Evolutionary conservation across 176 grass and related monocot genomes (phyloP), one percentile per base, ranked within the genome.

Genomic region (Aegilops speltoides): DNA sequence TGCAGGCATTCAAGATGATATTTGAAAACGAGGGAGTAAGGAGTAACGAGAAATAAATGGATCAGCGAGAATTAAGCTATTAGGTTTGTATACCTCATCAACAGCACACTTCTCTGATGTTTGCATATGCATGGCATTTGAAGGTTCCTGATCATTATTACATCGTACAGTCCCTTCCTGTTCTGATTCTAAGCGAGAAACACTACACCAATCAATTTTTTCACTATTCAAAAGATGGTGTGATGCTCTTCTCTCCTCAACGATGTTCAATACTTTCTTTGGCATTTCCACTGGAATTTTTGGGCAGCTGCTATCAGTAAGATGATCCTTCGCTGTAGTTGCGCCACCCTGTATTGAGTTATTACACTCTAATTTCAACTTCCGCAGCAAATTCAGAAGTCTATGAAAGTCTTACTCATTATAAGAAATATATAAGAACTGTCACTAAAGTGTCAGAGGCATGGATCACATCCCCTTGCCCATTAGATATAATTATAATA

Each of bases 251-350:
- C 84, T 87, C 76, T 87, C 85, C 73, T 91, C 59, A 87, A 91
- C 87, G 60, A 91, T 84, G 59, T 87, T 87, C 54, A 83, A 80
- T 79, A 91, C 75, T 91, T 91, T 59, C 62, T 87, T 87, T 61
- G 89, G 87, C 75, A 80, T 83, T 75, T 91, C 68, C 68, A 68
- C 68, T 48, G 89, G 85, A 80, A 91, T 86, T 65, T 80, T 84
- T 3, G 85, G 85, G 68, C 89, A 91, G 61, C 81, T 87, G 22
- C 66, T 74, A 16, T 87, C 89, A 62, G 77, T 91, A 24, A 91
- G 89, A 80, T 91, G 85, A 84, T 85, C 76, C 81, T 91, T 91
- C 60, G 87, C 75, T 84, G 89, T 87, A 87, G 85, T 91, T 62
- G 87, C 76, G n/a, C 85, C 89, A 84, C 89, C 89, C 62, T 63